Evolutionary conservation across 441 rosid genomes (phyloP).

Genomic region (Corymbia calophylla): DNA sequence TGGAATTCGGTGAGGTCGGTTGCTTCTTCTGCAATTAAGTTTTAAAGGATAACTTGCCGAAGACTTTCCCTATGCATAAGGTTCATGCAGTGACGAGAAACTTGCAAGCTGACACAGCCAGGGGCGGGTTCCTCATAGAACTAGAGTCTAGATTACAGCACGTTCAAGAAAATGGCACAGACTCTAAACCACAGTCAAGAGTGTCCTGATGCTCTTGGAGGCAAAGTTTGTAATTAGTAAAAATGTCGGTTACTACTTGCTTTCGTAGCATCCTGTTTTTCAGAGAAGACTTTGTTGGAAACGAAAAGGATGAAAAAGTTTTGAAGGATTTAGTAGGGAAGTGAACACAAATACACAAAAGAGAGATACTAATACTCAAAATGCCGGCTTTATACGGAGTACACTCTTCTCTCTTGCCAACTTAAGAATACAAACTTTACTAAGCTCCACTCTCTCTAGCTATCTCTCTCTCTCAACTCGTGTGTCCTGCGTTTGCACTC

Average conservation of each 20-base stretch:
- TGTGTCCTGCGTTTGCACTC: too few relatives aligned
- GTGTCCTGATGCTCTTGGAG: not conserved
- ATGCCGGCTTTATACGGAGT: too few relatives aligned
- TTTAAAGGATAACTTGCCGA: not conserved
- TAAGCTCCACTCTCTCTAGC: too few relatives aligned
- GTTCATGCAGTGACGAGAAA: not conserved
- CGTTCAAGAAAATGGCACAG: not conserved
- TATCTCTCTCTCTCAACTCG: too few relatives aligned
- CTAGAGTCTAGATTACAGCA: not conserved
- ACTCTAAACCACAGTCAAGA: not conserved
- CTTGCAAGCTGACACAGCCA: not conserved
- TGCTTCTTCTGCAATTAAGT: slow-evolving; percentile 70
- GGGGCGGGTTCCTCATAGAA: not conserved
- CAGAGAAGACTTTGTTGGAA: not conserved
- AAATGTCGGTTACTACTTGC: not conserved
- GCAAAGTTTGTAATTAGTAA: not conserved
- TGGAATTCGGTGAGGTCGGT: slow-evolving; percentile 63
- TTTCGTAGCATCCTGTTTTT: not conserved
- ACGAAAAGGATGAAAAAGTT: too few relatives aligned
- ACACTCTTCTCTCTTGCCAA: too few relatives aligned
- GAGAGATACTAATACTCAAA: too few relatives aligned
- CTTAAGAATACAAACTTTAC: too few relatives aligned
- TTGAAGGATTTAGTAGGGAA: too few relatives aligned
- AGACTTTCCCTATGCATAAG: not conserved
- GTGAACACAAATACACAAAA: too few relatives aligned